A percentile compares a stretch with the other conserved stretches of the same genome.
Conservation (phyloP, 345 rosid genomes). For the Schrenkiella parvula region DNA sequence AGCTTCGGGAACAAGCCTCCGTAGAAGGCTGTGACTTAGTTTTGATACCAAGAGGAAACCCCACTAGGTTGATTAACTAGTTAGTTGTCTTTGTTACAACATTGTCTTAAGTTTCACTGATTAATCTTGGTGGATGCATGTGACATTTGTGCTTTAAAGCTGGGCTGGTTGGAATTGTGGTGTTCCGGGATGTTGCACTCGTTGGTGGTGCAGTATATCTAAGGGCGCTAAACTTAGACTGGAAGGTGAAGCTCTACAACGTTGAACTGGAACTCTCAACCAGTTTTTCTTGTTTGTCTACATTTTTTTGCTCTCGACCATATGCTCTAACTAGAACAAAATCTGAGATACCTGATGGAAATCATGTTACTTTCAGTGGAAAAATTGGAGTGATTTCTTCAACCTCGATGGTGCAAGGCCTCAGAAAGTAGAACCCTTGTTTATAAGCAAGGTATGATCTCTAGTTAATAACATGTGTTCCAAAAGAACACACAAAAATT, state of each 20-base stretch:
- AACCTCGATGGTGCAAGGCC: constrained; percentile 70
- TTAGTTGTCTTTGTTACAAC: not conserved
- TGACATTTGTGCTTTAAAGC: constrained; percentile 39
- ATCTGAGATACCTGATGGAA: not conserved
- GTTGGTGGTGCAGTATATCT: constrained; percentile 75
- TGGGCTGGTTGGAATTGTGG: constrained; percentile 76
- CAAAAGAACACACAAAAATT: not conserved
- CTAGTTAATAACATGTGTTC: not conserved
- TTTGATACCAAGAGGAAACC: not conserved
- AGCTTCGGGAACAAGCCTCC: not conserved
- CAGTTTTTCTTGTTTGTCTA: not conserved
- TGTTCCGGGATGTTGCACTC: constrained; percentile 69
- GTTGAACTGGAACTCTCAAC: constrained; percentile 1
- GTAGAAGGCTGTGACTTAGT: not conserved
- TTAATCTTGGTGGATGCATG: constrained; percentile 11
- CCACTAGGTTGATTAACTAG: not conserved
- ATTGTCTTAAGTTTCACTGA: not conserved
- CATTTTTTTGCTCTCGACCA: not conserved
- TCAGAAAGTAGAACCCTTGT: constrained; percentile 82
- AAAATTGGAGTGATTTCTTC: constrained; percentile 68
- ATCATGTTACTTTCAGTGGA: constrained; percentile 48
- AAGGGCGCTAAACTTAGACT: constrained; percentile 65
- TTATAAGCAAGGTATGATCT: constrained; percentile 73
- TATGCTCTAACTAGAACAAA: not conserved
- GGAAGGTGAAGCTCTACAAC: constrained; percentile 54